Evolutionary conservation across 129 eudicot genomes (phyloP).

Genomic region (Flaveria sonorensis): DNA sequence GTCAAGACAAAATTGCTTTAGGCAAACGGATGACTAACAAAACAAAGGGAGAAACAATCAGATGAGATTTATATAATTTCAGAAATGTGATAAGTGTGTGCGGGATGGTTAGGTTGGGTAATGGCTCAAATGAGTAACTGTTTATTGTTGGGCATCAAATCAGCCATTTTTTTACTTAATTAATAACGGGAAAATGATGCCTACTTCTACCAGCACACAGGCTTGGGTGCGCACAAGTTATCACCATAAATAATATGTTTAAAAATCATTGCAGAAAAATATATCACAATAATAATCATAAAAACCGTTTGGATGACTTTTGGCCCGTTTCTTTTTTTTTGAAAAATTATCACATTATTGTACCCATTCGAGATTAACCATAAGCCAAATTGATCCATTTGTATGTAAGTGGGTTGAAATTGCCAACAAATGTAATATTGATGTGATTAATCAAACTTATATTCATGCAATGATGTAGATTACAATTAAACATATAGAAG

Average conservation of each 20-base stretch:
- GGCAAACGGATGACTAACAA: slow-evolving; percentile 80
- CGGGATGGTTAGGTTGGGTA: not conserved
- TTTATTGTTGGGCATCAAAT: not conserved
- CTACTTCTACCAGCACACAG: not conserved
- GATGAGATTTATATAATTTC: slow-evolving; percentile 1
- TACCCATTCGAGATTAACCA: not conserved
- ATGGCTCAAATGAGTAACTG: not conserved
- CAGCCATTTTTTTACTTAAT: not conserved
- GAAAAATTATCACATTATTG: not conserved
- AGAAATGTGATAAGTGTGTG: not conserved
- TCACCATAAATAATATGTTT: not conserved
- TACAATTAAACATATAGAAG: slow-evolving; percentile 1
- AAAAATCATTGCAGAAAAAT: not conserved
- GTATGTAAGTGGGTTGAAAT: not conserved
- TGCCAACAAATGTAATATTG: not conserved
- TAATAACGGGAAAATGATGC: not conserved
- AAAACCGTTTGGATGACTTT: not conserved
- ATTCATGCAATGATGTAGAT: slow-evolving; percentile 9
- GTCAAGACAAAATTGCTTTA: slow-evolving; percentile 75
- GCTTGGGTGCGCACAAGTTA: not conserved
- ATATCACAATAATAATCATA: not conserved
- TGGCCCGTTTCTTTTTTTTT: not conserved
- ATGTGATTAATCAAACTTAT: not conserved
- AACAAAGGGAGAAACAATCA: not conserved
- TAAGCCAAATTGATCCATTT: slow-evolving; percentile 1